Evolutionary conservation across 1,284 basidiomycete species (phyloP).

Genomic region (Stereum hirsutum): DNA sequence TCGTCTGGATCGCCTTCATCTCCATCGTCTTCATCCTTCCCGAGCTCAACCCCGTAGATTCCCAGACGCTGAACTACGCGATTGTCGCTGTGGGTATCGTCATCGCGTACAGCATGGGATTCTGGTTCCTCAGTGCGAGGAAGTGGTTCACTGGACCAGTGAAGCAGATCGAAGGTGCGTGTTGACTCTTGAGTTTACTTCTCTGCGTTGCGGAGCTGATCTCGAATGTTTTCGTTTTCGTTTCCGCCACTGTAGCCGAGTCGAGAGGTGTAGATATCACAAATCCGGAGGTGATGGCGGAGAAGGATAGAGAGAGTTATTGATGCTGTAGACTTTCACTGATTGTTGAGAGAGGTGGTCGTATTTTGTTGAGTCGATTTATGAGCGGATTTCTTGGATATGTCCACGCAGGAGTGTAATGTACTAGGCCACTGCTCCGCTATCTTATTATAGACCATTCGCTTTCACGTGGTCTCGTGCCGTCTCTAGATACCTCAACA

Average conservation of each 20-base stretch:
- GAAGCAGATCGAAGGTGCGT: slow-evolving; percentile 41
- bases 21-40: slow-evolving; percentile 61
- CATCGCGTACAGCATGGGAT: slow-evolving; percentile 45
- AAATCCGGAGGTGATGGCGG: slow-evolving; percentile 5
- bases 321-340: too few species aligned
- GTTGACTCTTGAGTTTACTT: background rate
- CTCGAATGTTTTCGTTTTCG: background rate
- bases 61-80: slow-evolving; percentile 65
- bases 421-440: too few species aligned
- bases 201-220: background rate
- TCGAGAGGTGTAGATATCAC: slow-evolving; percentile 3
- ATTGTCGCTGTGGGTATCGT: slow-evolving; percentile 69
- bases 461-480: too few species aligned
- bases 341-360: too few species aligned
- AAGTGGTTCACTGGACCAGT: slow-evolving; percentile 65
- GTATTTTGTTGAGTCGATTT: too few species aligned
- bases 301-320: slow-evolving; percentile 3
- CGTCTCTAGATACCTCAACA: too few species aligned
- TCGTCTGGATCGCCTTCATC: slow-evolving; percentile 54
- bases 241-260: slow-evolving; percentile 6
- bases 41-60: slow-evolving; percentile 56
- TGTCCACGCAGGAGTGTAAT: too few species aligned
- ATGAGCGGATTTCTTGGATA: too few species aligned
- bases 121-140: slow-evolving; percentile 60
- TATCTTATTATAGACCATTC: too few species aligned